These are phyloP conservation scores for Trametes cubensis DNA, from an alignment of 768 basidiomycete genomes.

Conservation along the genomic window DNA sequence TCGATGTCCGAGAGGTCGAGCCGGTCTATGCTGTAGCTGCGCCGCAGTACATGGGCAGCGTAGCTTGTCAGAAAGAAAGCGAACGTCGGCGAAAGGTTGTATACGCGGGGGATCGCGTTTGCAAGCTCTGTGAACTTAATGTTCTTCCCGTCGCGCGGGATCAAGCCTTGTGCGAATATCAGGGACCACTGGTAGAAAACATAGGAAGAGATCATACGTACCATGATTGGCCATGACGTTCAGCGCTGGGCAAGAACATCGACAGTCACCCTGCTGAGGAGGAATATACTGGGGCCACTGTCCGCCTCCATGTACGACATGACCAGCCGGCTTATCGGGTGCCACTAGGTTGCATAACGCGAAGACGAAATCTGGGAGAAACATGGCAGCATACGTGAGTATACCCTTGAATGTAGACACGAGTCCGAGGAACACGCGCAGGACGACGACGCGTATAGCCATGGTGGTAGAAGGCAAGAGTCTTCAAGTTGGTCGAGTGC, in stretches of 20 bases:
- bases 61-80: constrained; percentile 66
- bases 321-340: constrained; percentile 42
- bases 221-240: constrained; percentile 88
- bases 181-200: neutral
- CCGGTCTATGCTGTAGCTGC: constrained; percentile 55
- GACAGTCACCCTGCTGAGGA: constrained; percentile 63
- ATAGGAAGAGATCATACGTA: constrained; percentile 30
- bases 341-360: constrained; percentile 54
- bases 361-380: constrained; percentile 56
- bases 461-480: neutral
- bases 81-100: constrained; percentile 72
- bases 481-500: neutral
- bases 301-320: constrained; percentile 39
- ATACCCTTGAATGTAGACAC: neutral
- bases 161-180: neutral
- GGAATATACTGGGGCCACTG: constrained; percentile 70
- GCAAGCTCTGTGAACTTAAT: constrained; percentile 60
- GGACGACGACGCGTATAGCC: constrained; percentile 15
- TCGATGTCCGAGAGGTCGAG: constrained; percentile 70
- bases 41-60: constrained; percentile 59
- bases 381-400: constrained; percentile 30
- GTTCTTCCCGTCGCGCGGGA: constrained; percentile 67
- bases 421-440: constrained; percentile 21
- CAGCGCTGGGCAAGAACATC: constrained; percentile 72
- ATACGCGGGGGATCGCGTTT: constrained; percentile 52